Evolutionary conservation across 192 early-diverging fungal species (phyloP).

Genomic region (Glomus cerebriforme): DNA sequence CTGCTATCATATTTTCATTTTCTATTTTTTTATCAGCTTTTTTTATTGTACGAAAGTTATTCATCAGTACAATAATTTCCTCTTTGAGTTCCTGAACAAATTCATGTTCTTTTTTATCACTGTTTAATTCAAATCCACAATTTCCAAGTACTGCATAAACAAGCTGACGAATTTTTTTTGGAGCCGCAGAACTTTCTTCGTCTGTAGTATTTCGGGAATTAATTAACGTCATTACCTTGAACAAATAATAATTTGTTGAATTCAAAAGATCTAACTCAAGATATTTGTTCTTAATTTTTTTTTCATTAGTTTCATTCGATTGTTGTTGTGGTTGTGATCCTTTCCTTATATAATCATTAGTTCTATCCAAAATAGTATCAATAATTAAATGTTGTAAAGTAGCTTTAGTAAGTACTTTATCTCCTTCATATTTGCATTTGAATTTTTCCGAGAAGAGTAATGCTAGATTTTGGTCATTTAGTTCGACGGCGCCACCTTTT

Average conservation of each 20-base stretch:
- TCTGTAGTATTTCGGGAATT: neutral
- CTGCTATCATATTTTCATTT: neutral
- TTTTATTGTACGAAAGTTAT: neutral
- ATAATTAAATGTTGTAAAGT: neutral
- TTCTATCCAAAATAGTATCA: neutral
- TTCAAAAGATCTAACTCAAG: neutral
- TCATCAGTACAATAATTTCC: neutral
- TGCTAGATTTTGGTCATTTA: neutral
- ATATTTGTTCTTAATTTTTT: neutral
- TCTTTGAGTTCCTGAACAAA: neutral
- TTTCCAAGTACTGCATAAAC: slow-evolving; percentile 5
- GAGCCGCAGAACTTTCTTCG: neutral
- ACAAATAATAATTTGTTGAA: neutral
- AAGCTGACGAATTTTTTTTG: slow-evolving; percentile 17
- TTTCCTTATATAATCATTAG: neutral
- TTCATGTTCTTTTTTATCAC: neutral
- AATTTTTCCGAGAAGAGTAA: neutral
- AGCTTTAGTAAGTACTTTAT: neutral
- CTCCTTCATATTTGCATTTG: neutral
- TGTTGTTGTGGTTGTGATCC: too few species aligned
- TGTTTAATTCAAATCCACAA: neutral
- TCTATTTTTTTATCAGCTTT: slow-evolving; percentile 3
- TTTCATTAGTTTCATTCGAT: neutral
- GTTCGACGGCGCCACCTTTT: neutral
- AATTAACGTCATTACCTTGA: neutral